Evolutionary conservation across 805 yeast species (phyloP).

Genomic region (Nakazawaea wyomingensis): DNA sequence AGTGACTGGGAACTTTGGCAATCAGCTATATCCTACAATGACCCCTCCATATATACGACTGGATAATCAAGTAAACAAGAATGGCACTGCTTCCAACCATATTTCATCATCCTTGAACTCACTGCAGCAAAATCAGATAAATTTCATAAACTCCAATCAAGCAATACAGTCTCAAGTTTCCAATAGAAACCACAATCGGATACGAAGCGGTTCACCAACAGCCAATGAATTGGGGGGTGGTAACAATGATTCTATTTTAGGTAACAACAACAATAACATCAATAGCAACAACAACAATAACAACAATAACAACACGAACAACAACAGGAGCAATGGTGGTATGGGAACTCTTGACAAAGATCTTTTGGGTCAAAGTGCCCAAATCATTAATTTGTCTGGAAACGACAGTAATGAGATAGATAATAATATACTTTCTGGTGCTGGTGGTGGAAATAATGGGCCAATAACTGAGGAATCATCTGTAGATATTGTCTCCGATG

Average conservation of each 20-base stretch:
- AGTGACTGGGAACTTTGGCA: constrained; percentile 1
- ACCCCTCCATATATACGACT: constrained; percentile 5
- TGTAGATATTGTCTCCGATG: constrained; percentile 4
- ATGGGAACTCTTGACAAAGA: not conserved
- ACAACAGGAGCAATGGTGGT: not conserved
- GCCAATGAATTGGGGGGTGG: too few species aligned
- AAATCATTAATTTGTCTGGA: not conserved
- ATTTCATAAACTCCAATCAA: not conserved
- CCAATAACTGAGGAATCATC: not conserved
- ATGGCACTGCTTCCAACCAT: not conserved
- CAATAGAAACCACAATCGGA: not conserved
- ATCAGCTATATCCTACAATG: constrained; percentile 2
- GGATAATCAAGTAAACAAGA: constrained; percentile 10
- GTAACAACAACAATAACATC: constrained; percentile 1
- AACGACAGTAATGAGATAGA: not conserved
- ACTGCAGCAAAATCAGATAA: constrained; percentile 2
- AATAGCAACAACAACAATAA: constrained; percentile 3
- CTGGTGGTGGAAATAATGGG: not conserved
- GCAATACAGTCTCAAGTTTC: not conserved
- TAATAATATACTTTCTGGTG: not conserved
- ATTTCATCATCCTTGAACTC: not conserved
- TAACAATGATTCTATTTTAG: not conserved
- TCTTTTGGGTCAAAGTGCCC: not conserved
- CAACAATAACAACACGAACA: constrained; percentile 3
- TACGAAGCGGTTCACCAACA: not conserved